Evolutionary conservation across 2,329 filamentous ascomycete species (phyloP).

Genomic region (Albophoma yamanashiensis): DNA sequence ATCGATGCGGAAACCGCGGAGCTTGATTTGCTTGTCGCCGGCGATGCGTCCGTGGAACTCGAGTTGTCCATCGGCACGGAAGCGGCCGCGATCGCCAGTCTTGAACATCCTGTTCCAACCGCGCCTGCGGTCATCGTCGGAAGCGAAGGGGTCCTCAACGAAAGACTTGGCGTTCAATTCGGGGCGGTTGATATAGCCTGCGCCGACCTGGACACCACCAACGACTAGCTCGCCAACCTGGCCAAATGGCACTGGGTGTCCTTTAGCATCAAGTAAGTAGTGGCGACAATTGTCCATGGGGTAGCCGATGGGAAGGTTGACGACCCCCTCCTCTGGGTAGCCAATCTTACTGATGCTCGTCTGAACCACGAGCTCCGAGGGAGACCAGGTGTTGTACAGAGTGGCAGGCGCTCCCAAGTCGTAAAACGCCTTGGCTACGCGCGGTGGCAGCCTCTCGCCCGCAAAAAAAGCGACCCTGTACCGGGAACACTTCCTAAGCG

Average conservation of each 20-base stretch:
- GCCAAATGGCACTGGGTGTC: not conserved
- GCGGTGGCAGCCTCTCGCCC: not conserved
- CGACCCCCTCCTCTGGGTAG: not conserved
- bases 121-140: not conserved
- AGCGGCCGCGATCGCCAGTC: not conserved
- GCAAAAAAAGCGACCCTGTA: not conserved
- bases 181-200: not conserved
- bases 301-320: not conserved
- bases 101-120: not conserved
- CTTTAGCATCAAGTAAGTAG: not conserved
- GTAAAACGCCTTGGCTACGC: not conserved
- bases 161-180: not conserved
- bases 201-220: not conserved
- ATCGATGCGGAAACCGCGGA: slow-evolving; percentile 23
- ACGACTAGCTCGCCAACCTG: not conserved
- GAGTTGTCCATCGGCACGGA: not conserved
- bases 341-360: not conserved
- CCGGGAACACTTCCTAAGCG: not conserved
- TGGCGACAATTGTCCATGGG: not conserved
- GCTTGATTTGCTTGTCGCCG: slow-evolving; percentile 26
- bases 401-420: not conserved
- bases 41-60: slow-evolving; percentile 15
- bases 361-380: not conserved
- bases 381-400: not conserved
- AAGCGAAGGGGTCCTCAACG: not conserved